Conservation (phyloP, 164 flowering plant species). For the Cinnamomum micranthum region DNA sequence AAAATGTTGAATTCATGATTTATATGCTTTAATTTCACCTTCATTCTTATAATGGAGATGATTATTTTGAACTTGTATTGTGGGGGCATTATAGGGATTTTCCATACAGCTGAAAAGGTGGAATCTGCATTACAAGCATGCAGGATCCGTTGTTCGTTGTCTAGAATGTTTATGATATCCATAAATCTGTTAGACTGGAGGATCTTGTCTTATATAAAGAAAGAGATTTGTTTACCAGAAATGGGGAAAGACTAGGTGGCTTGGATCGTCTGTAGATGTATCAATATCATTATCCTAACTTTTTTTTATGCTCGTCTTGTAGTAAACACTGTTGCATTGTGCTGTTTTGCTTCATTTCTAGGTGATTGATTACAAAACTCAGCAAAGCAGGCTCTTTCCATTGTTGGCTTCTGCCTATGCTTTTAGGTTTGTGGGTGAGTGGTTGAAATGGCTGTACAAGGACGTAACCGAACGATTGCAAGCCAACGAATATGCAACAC, state of each 20-base stretch:
- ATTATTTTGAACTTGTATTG: not conserved
- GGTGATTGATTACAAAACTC: slow-evolving; percentile 98
- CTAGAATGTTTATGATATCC: not conserved
- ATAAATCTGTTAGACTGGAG: not conserved
- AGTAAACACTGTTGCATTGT: not conserved
- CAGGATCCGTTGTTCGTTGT: too few species aligned
- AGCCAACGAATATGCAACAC: slow-evolving; percentile 85
- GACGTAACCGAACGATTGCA: slow-evolving; percentile 88
- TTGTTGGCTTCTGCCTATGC: slow-evolving; percentile 98
- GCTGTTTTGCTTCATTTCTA: slow-evolving; percentile 18
- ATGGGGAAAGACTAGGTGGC: not conserved
- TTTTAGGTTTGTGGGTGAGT: slow-evolving; percentile 91
- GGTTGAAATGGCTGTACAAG: slow-evolving; percentile 90
- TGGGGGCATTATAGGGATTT: not conserved
- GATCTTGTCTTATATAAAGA: not conserved
- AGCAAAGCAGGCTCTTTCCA: slow-evolving; percentile 95
- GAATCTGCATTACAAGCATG: too few species aligned
- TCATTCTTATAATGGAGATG: not conserved
- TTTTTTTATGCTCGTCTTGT: not conserved
- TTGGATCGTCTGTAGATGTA: not conserved
- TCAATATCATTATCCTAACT: too few species aligned
- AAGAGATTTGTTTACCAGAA: not conserved
- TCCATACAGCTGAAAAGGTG: not conserved
- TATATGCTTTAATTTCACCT: not conserved
- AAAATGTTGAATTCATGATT: not conserved